A percentile compares a stretch with the other conserved stretches of the same genome.
Conservation (phyloP, 73 alveolate genomes). For the Loxodes magnus region DNA sequence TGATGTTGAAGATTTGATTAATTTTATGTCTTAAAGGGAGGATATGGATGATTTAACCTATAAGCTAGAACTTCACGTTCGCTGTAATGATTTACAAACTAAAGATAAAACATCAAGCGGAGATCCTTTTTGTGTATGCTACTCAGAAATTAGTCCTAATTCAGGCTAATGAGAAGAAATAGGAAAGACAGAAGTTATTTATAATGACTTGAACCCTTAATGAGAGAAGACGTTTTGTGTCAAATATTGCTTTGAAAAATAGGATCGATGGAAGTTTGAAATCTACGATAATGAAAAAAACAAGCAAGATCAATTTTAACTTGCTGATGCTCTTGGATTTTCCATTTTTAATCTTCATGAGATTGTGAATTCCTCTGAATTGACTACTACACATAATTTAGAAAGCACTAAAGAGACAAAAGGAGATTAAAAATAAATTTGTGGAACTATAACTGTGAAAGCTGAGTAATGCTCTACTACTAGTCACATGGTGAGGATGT, state of each 20-base stretch:
- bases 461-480: neutral
- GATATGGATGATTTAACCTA: no score
- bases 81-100: no score
- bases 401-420: neutral
- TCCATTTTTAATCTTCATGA: neutral
- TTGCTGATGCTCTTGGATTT: neutral
- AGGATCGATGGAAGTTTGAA: neutral
- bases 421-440: neutral
- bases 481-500: neutral
- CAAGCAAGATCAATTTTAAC: neutral
- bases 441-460: neutral
- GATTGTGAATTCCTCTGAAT: neutral
- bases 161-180: neutral
- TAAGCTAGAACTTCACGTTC: no score
- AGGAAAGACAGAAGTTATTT: neutral
- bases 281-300: neutral
- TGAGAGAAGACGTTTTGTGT: neutral
- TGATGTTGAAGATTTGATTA: no score
- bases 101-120: no score
- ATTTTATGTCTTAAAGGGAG: no score
- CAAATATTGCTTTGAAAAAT: neutral
- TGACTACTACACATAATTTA: neutral
- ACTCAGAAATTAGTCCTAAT: no score
- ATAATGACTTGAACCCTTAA: neutral
- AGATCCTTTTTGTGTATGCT: no score